Conservation (phyloP, 345 rosid genomes). For the Arabidopsis thaliana region TAIR10.1 NC_003076.8:18245501-18246000, state of each 20-base stretch:
- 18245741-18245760: slow-evolving; percentile 21
- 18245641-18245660: not conserved
- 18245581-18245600: slow-evolving; percentile 4
- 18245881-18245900: not conserved
- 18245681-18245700: not conserved
- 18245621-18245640: not conserved
- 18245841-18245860: slow-evolving; percentile 79
- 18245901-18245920: not conserved
- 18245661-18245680: not conserved
- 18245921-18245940: not conserved
- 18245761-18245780: slow-evolving; percentile 71
- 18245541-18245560: slow-evolving; percentile 62
- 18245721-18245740: slow-evolving; percentile 4
- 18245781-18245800: slow-evolving; percentile 79
- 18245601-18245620: not conserved
- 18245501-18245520: slow-evolving; percentile 69
- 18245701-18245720: not conserved
- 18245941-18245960: slow-evolving; percentile 47
- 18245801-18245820: slow-evolving; percentile 93
- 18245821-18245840: slow-evolving; percentile 73
- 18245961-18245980: slow-evolving; percentile 64
- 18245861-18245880: slow-evolving; percentile 52
- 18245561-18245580: slow-evolving; percentile 14
- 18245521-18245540: slow-evolving; percentile 61
- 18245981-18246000: slow-evolving; percentile 62